Evolutionary conservation across 2,329 filamentous ascomycete genomes (phyloP).

Genomic region (Alternaria brassicae): DNA sequence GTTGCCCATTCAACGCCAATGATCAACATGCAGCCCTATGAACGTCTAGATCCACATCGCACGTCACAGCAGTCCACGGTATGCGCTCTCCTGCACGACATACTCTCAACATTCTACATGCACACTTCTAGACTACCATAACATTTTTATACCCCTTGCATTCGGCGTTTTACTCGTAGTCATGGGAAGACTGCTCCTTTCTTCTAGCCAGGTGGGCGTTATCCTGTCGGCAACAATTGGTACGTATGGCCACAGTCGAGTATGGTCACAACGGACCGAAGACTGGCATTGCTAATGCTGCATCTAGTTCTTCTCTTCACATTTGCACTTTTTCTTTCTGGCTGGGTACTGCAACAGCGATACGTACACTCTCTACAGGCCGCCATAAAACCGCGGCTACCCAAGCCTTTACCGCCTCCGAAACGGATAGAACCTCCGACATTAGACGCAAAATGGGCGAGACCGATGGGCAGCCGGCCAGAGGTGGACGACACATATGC

Average conservation of each 20-base stretch:
- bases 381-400: slow-evolving; percentile 67
- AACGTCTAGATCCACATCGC: slow-evolving; percentile 23
- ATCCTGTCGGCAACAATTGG: slow-evolving; percentile 69
- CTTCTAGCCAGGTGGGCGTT: slow-evolving; percentile 73
- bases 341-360: slow-evolving; percentile 86
- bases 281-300: background rate
- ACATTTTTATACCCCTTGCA: slow-evolving; percentile 26
- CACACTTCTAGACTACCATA: slow-evolving; percentile 16
- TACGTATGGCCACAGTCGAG: slow-evolving; percentile 59
- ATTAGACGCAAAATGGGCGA: slow-evolving; percentile 48
- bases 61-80: slow-evolving; percentile 39
- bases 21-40: slow-evolving; percentile 28
- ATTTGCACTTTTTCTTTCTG: slow-evolving; percentile 81
- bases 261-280: background rate
- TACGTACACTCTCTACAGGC: slow-evolving; percentile 78
- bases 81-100: slow-evolving; percentile 31
- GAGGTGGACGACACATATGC: slow-evolving; percentile 40
- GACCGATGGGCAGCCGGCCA: slow-evolving; percentile 38
- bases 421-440: slow-evolving; percentile 45
- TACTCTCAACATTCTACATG: slow-evolving; percentile 19
- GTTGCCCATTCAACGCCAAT: slow-evolving; percentile 30
- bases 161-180: slow-evolving; percentile 7
- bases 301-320: slow-evolving; percentile 74
- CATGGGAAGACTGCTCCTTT: slow-evolving; percentile 64
- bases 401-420: slow-evolving; percentile 47